phyloP scores from a whole-genome alignment of 129 eudicot species.

The Escallonia rubra region DNA sequence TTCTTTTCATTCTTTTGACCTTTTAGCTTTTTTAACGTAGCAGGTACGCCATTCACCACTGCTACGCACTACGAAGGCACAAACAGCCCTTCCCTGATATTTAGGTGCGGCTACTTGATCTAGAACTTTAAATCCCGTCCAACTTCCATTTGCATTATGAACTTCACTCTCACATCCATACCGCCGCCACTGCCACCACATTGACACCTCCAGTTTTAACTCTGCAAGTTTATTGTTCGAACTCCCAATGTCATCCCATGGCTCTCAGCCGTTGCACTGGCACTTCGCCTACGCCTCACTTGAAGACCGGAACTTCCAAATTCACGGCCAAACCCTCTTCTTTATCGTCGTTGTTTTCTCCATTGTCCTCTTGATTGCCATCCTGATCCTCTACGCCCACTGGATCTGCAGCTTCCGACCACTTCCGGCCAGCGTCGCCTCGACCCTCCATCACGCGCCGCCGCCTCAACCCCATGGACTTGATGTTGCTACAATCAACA shows the following conservation, averaged over 20 bases:
- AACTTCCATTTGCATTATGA: background rate
- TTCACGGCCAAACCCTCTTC: conserved; percentile 74
- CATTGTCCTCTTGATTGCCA: conserved; percentile 33
- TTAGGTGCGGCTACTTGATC: background rate
- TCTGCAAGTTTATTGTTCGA: background rate
- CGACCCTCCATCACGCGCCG: conserved; percentile 16
- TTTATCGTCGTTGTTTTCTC: conserved; percentile 65
- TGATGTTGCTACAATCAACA: conserved; percentile 31
- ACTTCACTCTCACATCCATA: background rate
- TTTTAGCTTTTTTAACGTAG: too few species aligned
- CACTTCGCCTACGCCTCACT: conserved; percentile 66
- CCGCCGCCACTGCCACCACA: background rate
- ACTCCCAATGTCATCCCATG: conserved; percentile 28
- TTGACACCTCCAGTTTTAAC: conserved; percentile 14
- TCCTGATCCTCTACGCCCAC: conserved; percentile 61
- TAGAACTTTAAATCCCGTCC: background rate
- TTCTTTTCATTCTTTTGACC: too few species aligned
- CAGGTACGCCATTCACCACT: too few species aligned
- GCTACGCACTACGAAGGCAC: too few species aligned
- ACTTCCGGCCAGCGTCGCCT: conserved; percentile 19
- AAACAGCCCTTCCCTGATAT: too few species aligned
- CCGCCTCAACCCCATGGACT: conserved; percentile 36
- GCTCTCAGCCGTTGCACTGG: conserved; percentile 57
- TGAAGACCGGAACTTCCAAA: conserved; percentile 73
- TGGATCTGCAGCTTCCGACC: conserved; percentile 60